Base-by-base conservation (phyloP, 2,329 filamentous ascomycete genomes). In the Phyllachora maydis region DNA sequence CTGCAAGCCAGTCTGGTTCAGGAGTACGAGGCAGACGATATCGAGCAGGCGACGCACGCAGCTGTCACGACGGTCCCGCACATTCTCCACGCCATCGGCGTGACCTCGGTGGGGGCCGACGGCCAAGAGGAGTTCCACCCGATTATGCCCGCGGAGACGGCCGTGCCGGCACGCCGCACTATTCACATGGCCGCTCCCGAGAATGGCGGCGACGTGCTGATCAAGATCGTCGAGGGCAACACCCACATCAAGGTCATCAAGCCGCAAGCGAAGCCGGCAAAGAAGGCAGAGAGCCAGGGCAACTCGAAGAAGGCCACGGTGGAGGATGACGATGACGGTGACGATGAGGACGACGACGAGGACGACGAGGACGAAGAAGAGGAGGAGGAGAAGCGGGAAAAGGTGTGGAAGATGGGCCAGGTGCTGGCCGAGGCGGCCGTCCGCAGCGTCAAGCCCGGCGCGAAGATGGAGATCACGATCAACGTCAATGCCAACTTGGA, bases 11-110 rank as follows among this genome's bases (percentile, higher is more conserved):
- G 74, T 30, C 59, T 98, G 32, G 81, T 98, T 47, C 72, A 83
- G 49, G 85, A 92, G 49, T 98, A 91, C 50, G 88, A 98, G 39
- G 63, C 69, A 36, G 72, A 81, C 35, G 85, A 95, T 44, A 90
- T 98, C 37, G 78, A 90, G 46, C 83, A 93, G 60, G 91, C 79
- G 32, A 91, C 82, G 22, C 85, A 98, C 58, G 74, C 88, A 24
- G 79, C 82, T 43, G 82, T 98, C 33, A 93, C 85, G 16, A 85
- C 83, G 10, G 82, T 90, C 24, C 81, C 82, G 38, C 88, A 98
- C 56, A 71, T 91, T 32, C 61, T 68, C 37, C 76, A 83, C 43
- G 77, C 85, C 31, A 77, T 98, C 32, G 88, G 88, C 45, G 75
- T 95, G 25, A 62, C 91, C 32, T 66, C 71, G 36, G 53, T 66